A percentile compares a stretch with the other conserved stretches of the same genome.
Evolutionary conservation across 1,139 yeast species (phyloP).

Genomic region (Dujonia santamariae): DNA sequence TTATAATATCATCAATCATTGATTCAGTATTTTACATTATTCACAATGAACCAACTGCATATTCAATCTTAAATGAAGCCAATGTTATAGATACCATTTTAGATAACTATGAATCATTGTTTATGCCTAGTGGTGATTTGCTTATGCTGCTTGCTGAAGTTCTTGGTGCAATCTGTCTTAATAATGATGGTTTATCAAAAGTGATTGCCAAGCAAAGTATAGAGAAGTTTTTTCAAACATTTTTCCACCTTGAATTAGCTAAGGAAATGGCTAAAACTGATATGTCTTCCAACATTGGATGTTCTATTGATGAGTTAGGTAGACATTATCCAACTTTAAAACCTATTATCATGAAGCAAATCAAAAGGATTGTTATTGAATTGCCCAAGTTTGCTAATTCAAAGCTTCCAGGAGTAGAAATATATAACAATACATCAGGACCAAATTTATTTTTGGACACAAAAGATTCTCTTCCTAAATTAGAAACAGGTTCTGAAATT

Average conservation of each 20-base stretch:
- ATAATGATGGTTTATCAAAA: conserved; percentile 64
- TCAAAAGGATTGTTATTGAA: conserved; percentile 44
- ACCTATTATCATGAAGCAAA: conserved; percentile 52
- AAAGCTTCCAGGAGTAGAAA: conserved; percentile 35
- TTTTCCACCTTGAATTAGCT: conserved; percentile 48
- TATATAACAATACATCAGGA: conserved; percentile 43
- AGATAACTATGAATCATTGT: conserved; percentile 48
- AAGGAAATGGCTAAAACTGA: conserved; percentile 42
- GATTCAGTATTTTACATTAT: conserved; percentile 71
- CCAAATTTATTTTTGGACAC: conserved; percentile 39
- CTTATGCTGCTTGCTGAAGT: conserved; percentile 68
- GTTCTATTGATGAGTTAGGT: conserved; percentile 74
- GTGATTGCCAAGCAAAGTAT: conserved; percentile 50
- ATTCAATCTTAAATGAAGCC: conserved; percentile 75
- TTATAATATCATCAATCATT: conserved; percentile 60
- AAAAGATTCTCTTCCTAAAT: conserved; percentile 35
- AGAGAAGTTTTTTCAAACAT: conserved; percentile 47
- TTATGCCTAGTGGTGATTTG: conserved; percentile 58
- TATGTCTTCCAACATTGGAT: conserved; percentile 55
- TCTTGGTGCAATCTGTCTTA: conserved; percentile 80
- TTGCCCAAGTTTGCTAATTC: conserved; percentile 39
- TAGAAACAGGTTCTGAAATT: conserved; percentile 38
- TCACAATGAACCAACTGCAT: conserved; percentile 91
- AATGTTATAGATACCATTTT: conserved; percentile 66
- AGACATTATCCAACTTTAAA: conserved; percentile 79